A percentile compares a stretch with the other conserved stretches of the same genome.
These are phyloP conservation scores for Claviceps sorghi DNA, from an alignment of 2,329 filamentous ascomycete species.

Conservation along the genomic window DNA sequence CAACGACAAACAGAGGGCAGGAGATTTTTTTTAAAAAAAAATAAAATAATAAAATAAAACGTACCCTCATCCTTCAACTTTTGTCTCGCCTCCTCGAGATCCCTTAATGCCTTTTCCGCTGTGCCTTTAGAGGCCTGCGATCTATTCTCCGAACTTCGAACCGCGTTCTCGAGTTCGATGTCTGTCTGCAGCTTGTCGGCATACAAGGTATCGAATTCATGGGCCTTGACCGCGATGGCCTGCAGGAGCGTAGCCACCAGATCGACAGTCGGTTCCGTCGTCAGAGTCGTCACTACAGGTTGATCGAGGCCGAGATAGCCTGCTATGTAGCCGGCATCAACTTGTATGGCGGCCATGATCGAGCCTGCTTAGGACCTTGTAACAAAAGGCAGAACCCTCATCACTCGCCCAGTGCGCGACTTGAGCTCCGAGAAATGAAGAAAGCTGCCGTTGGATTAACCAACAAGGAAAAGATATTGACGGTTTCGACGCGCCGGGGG, in stretches of 20 bases:
- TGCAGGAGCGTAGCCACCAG: slow-evolving; percentile 62
- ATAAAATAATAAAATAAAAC: slow-evolving; percentile 9
- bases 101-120: slow-evolving; percentile 69
- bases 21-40: neutral
- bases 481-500: neutral
- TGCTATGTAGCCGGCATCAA: slow-evolving; percentile 62
- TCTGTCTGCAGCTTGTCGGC: slow-evolving; percentile 80
- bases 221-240: slow-evolving; percentile 63
- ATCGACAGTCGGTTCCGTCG: slow-evolving; percentile 59
- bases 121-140: slow-evolving; percentile 68
- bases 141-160: slow-evolving; percentile 70
- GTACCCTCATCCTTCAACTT: slow-evolving; percentile 74
- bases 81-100: slow-evolving; percentile 66
- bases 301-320: slow-evolving; percentile 56
- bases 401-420: slow-evolving; percentile 2
- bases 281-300: slow-evolving; percentile 42
- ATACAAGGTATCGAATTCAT: slow-evolving; percentile 66
- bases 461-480: neutral
- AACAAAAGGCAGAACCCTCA: slow-evolving; percentile 6
- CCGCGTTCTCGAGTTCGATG: slow-evolving; percentile 84
- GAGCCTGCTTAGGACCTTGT: slow-evolving; percentile 5
- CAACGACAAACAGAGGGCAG: no score
- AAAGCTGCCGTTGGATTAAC: neutral
- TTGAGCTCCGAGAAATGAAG: neutral
- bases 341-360: slow-evolving; percentile 27